Conservation (phyloP, 228 moss, liverwort and hornwort species). For the Sphagnum magellanicum region DNA sequence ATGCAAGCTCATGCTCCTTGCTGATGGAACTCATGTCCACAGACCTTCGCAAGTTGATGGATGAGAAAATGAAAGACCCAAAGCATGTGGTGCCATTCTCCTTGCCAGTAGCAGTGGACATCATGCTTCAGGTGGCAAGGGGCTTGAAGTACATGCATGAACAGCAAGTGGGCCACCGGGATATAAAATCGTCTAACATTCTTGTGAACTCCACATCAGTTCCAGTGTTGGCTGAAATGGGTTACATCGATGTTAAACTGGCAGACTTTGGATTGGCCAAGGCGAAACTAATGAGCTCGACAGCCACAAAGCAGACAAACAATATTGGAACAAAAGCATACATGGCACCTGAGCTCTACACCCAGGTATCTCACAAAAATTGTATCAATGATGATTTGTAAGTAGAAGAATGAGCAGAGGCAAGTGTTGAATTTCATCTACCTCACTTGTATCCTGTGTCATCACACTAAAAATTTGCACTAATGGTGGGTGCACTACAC, state of each 20-base stretch:
- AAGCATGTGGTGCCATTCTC: not conserved
- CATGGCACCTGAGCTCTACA: not conserved
- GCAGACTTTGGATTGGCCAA: constrained; percentile 7
- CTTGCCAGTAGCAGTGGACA: constrained; percentile 6
- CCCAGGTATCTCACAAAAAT: too few relatives aligned
- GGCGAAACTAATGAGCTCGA: constrained; percentile 1
- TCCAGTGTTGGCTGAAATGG: not conserved
- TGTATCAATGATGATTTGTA: too few relatives aligned
- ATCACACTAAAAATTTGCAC: too few relatives aligned
- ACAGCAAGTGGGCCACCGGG: constrained; percentile 13
- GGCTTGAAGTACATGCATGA: constrained; percentile 21
- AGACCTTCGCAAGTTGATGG: too few relatives aligned
- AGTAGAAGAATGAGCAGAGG: too few relatives aligned
- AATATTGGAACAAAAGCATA: not conserved
- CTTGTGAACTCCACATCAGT: not conserved
- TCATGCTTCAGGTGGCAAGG: constrained; percentile 22
- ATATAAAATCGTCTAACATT: constrained; percentile 22
- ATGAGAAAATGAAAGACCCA: too few relatives aligned
- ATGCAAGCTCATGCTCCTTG: too few relatives aligned
- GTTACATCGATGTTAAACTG: constrained; percentile 3
- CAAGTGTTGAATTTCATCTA: too few relatives aligned
- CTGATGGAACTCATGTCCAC: too few relatives aligned
- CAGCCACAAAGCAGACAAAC: not conserved
- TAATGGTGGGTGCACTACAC: too few relatives aligned
- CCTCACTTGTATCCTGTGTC: too few relatives aligned